Evolutionary conservation across 371 early-diverging fungal species (phyloP), one percentile per base, ranked within the genome.

Genomic region (Ordospora pajunii): DNA sequence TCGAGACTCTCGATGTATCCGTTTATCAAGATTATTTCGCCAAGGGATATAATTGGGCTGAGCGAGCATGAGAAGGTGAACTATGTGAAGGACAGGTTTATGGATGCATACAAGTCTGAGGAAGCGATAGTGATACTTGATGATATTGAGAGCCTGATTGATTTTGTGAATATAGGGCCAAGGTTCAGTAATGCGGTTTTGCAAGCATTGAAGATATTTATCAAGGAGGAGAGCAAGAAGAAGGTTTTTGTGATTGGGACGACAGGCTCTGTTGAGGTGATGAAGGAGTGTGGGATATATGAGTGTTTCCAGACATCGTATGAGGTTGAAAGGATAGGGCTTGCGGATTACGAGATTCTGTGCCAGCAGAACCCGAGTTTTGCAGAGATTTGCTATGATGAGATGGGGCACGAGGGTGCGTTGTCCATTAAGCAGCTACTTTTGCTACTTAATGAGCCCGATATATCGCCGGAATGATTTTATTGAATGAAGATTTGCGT

Each of bases 91-190:
- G 93, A 92, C 83, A 78, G 58, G 52, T 83, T 85, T 64, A 67
- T 89, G 78, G 97, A 99, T 84, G 92, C 97, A 6, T 96, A 96
- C 88, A 94, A 94, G 82, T 95, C 95, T 11, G 92, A 94, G 11
- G 82, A 90, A 62, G 91, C 94, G 82, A 88, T 94, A 21, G 90
- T 99, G 75, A 93, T 99, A 17, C 87, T 99, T 67, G 98, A 99
- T 83, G 89, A 93, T 62, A 90, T 99, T 62, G 98, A 97, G 85
- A 88, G 93, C 42, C 84, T 99, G 5, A 83, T 87, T 87, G 99
- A 97, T 71, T 99, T 91, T 89, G 96, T 95, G 0, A 88, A 91
- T 2, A 94, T 99, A 80, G 98, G 98, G 2, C 94, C 97, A 19
- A 88, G 97, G 23, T 97, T 99, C 85, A 93, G 94, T 27, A 99